These are phyloP conservation scores for Pinus tabuliformis DNA, from an alignment of 75 land plant genomes.

Conservation along the genomic window DNA sequence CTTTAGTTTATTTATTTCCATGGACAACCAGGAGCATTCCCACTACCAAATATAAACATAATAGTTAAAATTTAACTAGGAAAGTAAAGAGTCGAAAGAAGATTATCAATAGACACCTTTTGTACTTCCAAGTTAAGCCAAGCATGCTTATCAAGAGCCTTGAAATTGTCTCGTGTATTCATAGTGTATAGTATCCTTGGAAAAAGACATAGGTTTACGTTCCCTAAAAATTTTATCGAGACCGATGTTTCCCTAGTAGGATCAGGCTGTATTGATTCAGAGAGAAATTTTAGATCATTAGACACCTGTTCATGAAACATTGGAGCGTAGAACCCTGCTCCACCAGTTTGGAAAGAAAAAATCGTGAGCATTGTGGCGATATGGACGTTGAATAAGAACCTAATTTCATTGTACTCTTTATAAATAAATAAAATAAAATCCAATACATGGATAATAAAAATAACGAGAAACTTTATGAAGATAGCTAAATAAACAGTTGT, in stretches of 20 bases:
- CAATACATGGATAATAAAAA: not conserved
- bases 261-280: slow-evolving; percentile 76
- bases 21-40: not conserved
- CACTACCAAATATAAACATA: too few species aligned
- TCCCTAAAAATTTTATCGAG: slow-evolving; percentile 21
- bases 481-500: not conserved
- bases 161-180: slow-evolving; percentile 87
- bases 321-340: slow-evolving; percentile 88
- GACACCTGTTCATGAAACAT: slow-evolving; percentile 67
- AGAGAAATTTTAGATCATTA: slow-evolving; percentile 64
- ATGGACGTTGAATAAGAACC: not conserved
- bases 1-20: not conserved
- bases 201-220: slow-evolving; percentile 75
- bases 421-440: not conserved
- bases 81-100: too few species aligned
- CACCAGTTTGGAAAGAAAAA: not conserved
- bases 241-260: slow-evolving; percentile 18
- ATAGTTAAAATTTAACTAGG: too few species aligned
- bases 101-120: slow-evolving; percentile 71
- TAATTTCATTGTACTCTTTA: not conserved
- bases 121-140: slow-evolving; percentile 61
- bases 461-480: not conserved
- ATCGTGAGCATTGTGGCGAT: not conserved
- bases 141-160: slow-evolving; percentile 56
- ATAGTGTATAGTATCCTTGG: slow-evolving; percentile 84